These are phyloP conservation scores for Cyberlindnera euphorbiiphila DNA, from an alignment of 805 yeast species.

Conservation along the genomic window DNA sequence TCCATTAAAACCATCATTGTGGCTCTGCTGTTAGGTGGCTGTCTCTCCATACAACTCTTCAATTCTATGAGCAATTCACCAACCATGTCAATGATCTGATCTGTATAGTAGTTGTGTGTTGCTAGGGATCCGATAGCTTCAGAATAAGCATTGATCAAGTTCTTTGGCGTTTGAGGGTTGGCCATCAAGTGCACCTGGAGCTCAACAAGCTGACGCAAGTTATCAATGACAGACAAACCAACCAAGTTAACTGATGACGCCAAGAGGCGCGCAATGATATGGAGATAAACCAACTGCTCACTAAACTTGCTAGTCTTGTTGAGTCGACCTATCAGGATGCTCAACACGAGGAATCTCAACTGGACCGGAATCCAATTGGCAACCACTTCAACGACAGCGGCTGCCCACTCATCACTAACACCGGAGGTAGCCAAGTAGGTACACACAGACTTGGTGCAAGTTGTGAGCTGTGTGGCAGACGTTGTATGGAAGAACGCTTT, in stretches of 20 bases:
- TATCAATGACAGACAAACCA: constrained; percentile 82
- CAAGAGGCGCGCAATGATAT: constrained; percentile 54
- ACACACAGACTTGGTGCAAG: constrained; percentile 51
- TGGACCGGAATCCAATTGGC: constrained; percentile 81
- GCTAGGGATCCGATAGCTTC: constrained; percentile 66
- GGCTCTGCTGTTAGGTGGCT: neutral
- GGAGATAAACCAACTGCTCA: constrained; percentile 35
- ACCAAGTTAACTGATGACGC: constrained; percentile 78
- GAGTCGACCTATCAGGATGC: constrained; percentile 40
- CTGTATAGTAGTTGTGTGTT: constrained; percentile 77
- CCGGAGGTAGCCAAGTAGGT: constrained; percentile 38
- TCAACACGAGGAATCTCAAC: constrained; percentile 60
- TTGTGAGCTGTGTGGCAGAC: constrained; percentile 54
- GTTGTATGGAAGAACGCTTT: constrained; percentile 60
- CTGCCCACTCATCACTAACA: constrained; percentile 44
- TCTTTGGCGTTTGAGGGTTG: constrained; percentile 19
- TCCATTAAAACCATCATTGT: constrained; percentile 15
- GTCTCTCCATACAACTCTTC: constrained; percentile 23
- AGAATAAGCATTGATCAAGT: constrained; percentile 43
- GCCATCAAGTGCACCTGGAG: constrained; percentile 38
- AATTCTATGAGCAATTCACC: constrained; percentile 53
- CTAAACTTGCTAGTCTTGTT: constrained; percentile 16
- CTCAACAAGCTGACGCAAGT: constrained; percentile 53
- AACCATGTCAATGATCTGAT: constrained; percentile 80
- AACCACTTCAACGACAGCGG: constrained; percentile 55